These are phyloP conservation scores for Gonapodya prolifera DNA, from an alignment of 192 early-diverging fungal species.

Conservation along the genomic window DNA sequence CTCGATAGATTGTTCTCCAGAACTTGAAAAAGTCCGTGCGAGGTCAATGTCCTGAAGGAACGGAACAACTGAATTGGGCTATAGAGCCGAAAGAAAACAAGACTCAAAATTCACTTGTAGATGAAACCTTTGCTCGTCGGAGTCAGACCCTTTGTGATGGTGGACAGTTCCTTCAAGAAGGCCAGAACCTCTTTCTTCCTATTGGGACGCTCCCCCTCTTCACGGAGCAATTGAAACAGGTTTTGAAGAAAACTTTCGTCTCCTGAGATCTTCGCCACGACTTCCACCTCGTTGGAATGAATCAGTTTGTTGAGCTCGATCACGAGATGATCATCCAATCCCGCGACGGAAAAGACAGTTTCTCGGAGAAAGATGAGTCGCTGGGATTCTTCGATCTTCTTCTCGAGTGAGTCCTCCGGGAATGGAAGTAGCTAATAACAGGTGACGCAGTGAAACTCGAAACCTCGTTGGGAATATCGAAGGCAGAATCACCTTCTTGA, in stretches of 20 bases:
- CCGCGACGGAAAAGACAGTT: constrained; percentile 19
- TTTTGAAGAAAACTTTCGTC: constrained; percentile 54
- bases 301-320: constrained; percentile 11
- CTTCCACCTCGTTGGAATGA: constrained; percentile 71
- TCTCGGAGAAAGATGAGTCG: constrained; percentile 59
- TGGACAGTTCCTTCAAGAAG: constrained; percentile 70
- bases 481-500: neutral
- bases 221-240: constrained; percentile 52
- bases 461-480: neutral
- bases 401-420: constrained; percentile 58
- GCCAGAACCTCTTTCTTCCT: constrained; percentile 61
- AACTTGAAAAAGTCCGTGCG: constrained; percentile 66
- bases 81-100: neutral
- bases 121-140: constrained; percentile 40
- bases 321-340: constrained; percentile 17
- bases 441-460: neutral
- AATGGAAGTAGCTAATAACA: neutral
- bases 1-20: constrained; percentile 57
- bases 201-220: constrained; percentile 20
- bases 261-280: constrained; percentile 58
- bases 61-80: neutral
- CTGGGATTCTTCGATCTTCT: constrained; percentile 51
- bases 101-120: constrained; percentile 17
- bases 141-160: constrained; percentile 60
- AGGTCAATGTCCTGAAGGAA: constrained; percentile 45